Evolutionary conservation across 2,329 filamentous ascomycete species (phyloP).

Genomic region (Arthrocladium fulminans): DNA sequence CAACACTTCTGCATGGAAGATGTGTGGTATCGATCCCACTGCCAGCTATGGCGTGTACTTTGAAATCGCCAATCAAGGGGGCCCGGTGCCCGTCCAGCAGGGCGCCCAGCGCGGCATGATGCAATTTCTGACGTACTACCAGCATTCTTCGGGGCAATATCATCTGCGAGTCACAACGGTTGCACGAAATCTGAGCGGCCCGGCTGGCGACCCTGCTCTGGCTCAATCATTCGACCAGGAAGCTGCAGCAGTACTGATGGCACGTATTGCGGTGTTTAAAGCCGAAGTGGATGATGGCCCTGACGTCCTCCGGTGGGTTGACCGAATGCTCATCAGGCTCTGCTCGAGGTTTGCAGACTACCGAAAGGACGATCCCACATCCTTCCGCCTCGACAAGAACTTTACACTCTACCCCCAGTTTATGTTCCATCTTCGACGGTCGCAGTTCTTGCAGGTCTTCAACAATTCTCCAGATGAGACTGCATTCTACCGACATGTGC

Average conservation of each 20-base stretch:
- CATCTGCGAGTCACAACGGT: slow-evolving; percentile 94
- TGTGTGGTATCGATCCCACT: slow-evolving; percentile 93
- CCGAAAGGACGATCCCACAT: slow-evolving; percentile 93
- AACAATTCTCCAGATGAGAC: slow-evolving; percentile 99
- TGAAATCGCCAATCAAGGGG: slow-evolving; percentile 90
- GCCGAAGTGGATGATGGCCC: slow-evolving; percentile 96
- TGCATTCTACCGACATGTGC: slow-evolving; percentile 93
- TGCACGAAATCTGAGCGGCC: slow-evolving; percentile 80
- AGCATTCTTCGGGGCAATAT: slow-evolving; percentile 92
- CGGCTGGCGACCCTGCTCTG: slow-evolving; percentile 86
- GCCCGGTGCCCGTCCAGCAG: slow-evolving; percentile 74
- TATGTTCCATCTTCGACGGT: slow-evolving; percentile 97
- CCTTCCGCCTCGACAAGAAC: slow-evolving; percentile 95
- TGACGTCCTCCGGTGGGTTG: slow-evolving; percentile 96
- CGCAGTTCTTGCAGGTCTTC: slow-evolving; percentile 97
- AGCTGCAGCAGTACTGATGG: slow-evolving; percentile 95
- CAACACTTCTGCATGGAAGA: slow-evolving; percentile 98
- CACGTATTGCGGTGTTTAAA: slow-evolving; percentile 98
- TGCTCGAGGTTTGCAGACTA: slow-evolving; percentile 98
- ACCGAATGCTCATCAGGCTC: slow-evolving; percentile 92
- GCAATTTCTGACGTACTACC: slow-evolving; percentile 97
- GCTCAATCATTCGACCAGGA: slow-evolving; percentile 98
- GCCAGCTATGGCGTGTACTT: slow-evolving; percentile 96
- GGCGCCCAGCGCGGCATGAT: slow-evolving; percentile 88
- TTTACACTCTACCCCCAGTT: slow-evolving; percentile 98